Evolutionary conservation across 2,329 filamentous ascomycete species (phyloP).

Genomic region (Ophiosphaerella herpotricha): DNA sequence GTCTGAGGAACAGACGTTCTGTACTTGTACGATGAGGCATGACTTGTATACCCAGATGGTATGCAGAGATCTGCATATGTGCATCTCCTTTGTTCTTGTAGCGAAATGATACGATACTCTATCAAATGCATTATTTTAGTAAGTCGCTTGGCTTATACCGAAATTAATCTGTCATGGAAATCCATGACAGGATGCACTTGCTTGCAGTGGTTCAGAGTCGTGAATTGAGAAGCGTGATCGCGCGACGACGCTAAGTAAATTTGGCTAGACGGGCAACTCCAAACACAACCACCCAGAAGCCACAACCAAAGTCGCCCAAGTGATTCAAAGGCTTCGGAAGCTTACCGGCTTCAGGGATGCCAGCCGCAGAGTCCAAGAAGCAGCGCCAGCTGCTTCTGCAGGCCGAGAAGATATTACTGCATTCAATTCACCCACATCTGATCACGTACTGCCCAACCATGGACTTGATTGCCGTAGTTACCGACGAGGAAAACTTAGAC

Average conservation of each 20-base stretch:
- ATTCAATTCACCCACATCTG: slow-evolving; percentile 60
- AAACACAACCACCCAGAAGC: slow-evolving; percentile 15
- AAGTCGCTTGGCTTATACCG: neutral
- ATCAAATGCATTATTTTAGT: neutral
- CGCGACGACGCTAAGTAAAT: slow-evolving; percentile 30
- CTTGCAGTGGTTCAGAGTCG: neutral
- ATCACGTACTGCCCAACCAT: slow-evolving; percentile 81
- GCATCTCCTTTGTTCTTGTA: neutral
- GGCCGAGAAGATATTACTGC: slow-evolving; percentile 48
- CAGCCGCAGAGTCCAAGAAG: slow-evolving; percentile 3
- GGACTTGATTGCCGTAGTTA: slow-evolving; percentile 78
- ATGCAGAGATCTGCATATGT: neutral
- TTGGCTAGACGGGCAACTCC: slow-evolving; percentile 20
- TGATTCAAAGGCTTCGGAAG: slow-evolving; percentile 9
- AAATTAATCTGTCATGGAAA: neutral
- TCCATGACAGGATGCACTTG: neutral
- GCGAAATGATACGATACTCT: slow-evolving; percentile 3
- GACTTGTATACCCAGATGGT: slow-evolving; percentile 5
- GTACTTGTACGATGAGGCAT: slow-evolving; percentile 10
- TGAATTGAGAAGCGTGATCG: slow-evolving; percentile 24
- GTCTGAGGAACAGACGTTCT: slow-evolving; percentile 10
- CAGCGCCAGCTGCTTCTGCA: slow-evolving; percentile 40
- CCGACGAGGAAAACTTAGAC: slow-evolving; percentile 69
- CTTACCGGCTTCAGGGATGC: slow-evolving; percentile 8
- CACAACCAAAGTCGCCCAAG: neutral